Conservation (phyloP, 805 yeast genomes). For the Pichia scutulata region DNA sequence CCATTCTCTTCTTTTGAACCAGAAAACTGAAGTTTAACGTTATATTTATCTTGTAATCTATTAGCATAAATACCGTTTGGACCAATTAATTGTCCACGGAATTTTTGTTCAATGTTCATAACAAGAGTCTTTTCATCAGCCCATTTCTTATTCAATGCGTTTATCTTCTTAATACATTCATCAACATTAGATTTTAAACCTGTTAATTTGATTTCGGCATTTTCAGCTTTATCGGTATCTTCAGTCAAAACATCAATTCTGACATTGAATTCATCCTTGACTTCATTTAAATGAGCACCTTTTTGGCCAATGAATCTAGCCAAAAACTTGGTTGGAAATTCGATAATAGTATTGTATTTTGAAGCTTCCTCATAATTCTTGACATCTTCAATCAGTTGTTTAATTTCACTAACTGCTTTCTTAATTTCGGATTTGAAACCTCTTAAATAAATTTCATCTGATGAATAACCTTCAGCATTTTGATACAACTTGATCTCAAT, state of each 20-base stretch:
- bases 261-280: slow-evolving; percentile 69
- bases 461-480: slow-evolving; percentile 30
- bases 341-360: slow-evolving; percentile 37
- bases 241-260: slow-evolving; percentile 61
- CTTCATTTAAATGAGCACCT: slow-evolving; percentile 63
- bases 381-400: slow-evolving; percentile 41
- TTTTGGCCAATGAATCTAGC: slow-evolving; percentile 85
- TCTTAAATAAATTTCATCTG: slow-evolving; percentile 52
- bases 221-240: slow-evolving; percentile 34
- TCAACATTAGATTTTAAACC: slow-evolving; percentile 78
- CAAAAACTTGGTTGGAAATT: slow-evolving; percentile 59
- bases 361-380: slow-evolving; percentile 33
- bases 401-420: slow-evolving; percentile 45
- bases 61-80: slow-evolving; percentile 71
- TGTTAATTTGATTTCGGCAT: slow-evolving; percentile 48
- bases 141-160: slow-evolving; percentile 59
- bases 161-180: slow-evolving; percentile 56
- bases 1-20: slow-evolving; percentile 40
- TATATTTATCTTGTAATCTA: slow-evolving; percentile 82
- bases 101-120: slow-evolving; percentile 65
- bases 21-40: slow-evolving; percentile 65
- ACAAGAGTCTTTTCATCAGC: slow-evolving; percentile 70
- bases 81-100: slow-evolving; percentile 79
- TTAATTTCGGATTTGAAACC: slow-evolving; percentile 64
- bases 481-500: slow-evolving; percentile 45